These are phyloP conservation scores for Apiospora sp. DNA, from an alignment of 2,329 filamentous ascomycete genomes.

Conservation along the genomic window DNA sequence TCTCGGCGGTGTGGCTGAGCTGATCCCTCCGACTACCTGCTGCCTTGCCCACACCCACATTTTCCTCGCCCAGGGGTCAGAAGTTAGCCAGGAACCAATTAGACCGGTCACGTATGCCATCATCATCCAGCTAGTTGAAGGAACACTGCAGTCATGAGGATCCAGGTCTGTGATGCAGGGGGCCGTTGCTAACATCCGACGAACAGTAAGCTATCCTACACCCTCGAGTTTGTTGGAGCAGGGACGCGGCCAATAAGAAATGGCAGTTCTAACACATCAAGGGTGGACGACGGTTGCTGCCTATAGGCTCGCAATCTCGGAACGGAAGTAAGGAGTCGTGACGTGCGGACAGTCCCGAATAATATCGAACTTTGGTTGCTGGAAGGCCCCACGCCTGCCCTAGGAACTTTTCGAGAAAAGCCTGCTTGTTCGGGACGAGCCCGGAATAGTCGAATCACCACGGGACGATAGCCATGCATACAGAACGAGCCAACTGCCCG, in stretches of 20 bases:
- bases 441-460: background rate
- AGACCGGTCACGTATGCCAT: background rate
- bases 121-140: background rate
- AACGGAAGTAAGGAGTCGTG: background rate
- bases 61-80: background rate
- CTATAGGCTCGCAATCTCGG: background rate
- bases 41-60: constrained; percentile 8
- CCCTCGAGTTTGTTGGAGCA: background rate
- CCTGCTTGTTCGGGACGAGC: background rate
- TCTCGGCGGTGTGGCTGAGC: constrained; percentile 9
- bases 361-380: background rate
- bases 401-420: background rate
- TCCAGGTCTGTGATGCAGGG: background rate
- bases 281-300: background rate
- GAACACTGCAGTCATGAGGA: constrained; percentile 10
- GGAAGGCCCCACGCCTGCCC: too few relatives aligned
- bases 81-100: background rate
- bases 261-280: background rate
- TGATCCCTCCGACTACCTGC: background rate
- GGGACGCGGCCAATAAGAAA: background rate
- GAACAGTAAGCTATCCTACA: constrained; percentile 13
- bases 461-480: background rate
- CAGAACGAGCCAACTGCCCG: background rate
- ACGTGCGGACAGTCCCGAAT: constrained; percentile 2
- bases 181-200: constrained; percentile 8